Base-by-base conservation (phyloP, 1,284 basidiomycete genomes). In the Leucoagaricus sp. region DNA sequence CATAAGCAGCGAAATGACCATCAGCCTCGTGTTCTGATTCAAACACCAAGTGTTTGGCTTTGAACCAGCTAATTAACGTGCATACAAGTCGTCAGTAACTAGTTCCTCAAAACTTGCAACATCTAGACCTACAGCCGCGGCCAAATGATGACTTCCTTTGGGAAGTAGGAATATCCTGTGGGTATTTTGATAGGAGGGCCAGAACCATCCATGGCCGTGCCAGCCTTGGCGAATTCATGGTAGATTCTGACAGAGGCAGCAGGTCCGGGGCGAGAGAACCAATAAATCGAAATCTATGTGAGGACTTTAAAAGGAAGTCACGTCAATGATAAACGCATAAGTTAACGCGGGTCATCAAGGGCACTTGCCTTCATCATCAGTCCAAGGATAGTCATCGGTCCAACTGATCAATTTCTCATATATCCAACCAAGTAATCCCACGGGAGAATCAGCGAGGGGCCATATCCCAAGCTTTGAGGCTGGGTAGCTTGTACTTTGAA, bases 391-490 rank as follows among this genome's bases (percentile, higher is more conserved):
- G 0, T 61, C 60, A 57, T 83, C 81, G 0, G 78, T 74, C 79
- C 81, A 84, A 8, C 66, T 60, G 4, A 75, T 67, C 1, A 84
- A 65, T 60, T 85, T 84, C 62, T 84, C 81, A 55, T 82, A 83
- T 40, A 85, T 79, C 80, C 82, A 85, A 3, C 75, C 78, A 8
- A 85, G 71, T 15, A 85, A 64, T 0, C 79, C 82, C 3, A 74
- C 73, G 13, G 83, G 84, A 21, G 81, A 83, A 62, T 84, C 83
- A 0, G 75, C 66, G 6, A 85, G 67, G n/a, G n/a, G 6, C 68
- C 61, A 61, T 85, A 85, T 0, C 80, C 83, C 4, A 85, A 63
- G 0, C 81, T 85, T 64, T 84, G 82, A 0, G 84, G 84, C 54
- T 76, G 61, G 1, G 70, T 73, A 0, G 69, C 58, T 42, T 84